These are phyloP conservation scores for Aureobasidium sp. DNA, from an alignment of 2,329 filamentous ascomycete genomes.

Conservation along the genomic window DNA sequence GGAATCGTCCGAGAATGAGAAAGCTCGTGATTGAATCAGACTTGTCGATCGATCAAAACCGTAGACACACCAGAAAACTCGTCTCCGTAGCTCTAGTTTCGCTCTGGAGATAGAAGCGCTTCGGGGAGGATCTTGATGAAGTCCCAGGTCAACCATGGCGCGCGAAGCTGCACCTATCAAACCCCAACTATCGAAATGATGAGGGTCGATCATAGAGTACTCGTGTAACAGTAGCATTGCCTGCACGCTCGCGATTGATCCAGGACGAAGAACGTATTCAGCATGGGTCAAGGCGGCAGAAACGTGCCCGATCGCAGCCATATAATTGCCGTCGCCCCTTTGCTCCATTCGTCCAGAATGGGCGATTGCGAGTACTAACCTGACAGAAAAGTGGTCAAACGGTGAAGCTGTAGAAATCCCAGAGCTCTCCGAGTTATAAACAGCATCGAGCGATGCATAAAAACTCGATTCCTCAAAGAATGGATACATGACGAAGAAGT, in stretches of 20 bases:
- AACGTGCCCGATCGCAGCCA: conserved; percentile 54
- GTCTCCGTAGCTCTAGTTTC: conserved; percentile 68
- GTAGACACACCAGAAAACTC: conserved; percentile 87
- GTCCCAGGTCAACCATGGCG: conserved; percentile 79
- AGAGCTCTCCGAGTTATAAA: conserved; percentile 47
- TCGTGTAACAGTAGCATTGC: conserved; percentile 79
- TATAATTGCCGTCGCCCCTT: conserved; percentile 57
- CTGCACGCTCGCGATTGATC: conserved; percentile 78
- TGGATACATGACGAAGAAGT: conserved; percentile 72
- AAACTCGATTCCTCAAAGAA: conserved; percentile 75
- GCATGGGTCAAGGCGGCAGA: conserved; percentile 66
- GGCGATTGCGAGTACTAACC: conserved; percentile 82
- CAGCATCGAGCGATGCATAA: conserved; percentile 68
- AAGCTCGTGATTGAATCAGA: conserved; percentile 77
- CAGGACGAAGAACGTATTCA: conserved; percentile 77
- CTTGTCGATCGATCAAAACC: conserved; percentile 84
- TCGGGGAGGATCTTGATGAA: conserved; percentile 82
- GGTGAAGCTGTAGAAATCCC: background rate
- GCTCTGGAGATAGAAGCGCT: conserved; percentile 61
- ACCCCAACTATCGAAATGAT: conserved; percentile 91
- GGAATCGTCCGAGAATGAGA: conserved; percentile 89
- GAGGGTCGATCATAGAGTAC: conserved; percentile 83
- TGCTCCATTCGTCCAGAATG: conserved; percentile 65
- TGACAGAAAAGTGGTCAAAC: conserved; percentile 78
- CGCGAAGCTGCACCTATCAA: conserved; percentile 84